Percentiles rank a stretch among this genome's conserved stretches.
phyloP scores from a whole-genome alignment of 305 asterid genomes.

The Fraxinus baroniana region DNA sequence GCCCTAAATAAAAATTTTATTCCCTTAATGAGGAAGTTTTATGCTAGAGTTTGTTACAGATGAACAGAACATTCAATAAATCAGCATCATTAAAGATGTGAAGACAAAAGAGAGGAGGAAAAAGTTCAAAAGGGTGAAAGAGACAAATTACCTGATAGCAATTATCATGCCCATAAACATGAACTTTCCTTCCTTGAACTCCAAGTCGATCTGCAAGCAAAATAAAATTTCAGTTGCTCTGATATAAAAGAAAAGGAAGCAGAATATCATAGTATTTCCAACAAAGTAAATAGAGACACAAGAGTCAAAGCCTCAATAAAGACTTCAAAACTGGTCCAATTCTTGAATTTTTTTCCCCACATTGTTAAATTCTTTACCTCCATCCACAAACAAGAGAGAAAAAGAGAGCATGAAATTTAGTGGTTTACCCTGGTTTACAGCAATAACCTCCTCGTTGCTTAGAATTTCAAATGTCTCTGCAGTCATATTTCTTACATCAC shows the following conservation, averaged over 20 bases:
- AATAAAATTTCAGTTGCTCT: background rate
- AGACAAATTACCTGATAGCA: conserved; percentile 54
- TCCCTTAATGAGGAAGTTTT: background rate
- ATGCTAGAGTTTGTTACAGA: background rate
- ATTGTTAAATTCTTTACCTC: background rate
- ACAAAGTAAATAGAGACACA: background rate
- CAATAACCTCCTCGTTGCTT: conserved; percentile 77
- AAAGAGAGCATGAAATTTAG: background rate
- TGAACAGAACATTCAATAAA: background rate
- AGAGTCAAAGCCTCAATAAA: background rate
- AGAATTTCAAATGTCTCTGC: conserved; percentile 68
- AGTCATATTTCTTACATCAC: conserved; percentile 84
- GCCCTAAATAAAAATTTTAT: background rate
- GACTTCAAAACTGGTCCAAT: background rate
- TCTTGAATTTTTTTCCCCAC: background rate
- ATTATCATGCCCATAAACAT: conserved; percentile 49
- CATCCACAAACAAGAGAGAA: conserved; percentile 3
- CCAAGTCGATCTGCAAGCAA: conserved; percentile 72
- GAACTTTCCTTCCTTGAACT: conserved; percentile 88
- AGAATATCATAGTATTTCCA: background rate
- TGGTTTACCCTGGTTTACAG: conserved; percentile 78
- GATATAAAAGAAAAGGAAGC: background rate
- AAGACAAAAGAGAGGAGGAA: background rate
- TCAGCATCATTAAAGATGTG: background rate
- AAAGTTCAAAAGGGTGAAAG: background rate